Evolutionary conservation across 768 basidiomycete species (phyloP).

Genomic region (Guyanaporus albipodus): DNA sequence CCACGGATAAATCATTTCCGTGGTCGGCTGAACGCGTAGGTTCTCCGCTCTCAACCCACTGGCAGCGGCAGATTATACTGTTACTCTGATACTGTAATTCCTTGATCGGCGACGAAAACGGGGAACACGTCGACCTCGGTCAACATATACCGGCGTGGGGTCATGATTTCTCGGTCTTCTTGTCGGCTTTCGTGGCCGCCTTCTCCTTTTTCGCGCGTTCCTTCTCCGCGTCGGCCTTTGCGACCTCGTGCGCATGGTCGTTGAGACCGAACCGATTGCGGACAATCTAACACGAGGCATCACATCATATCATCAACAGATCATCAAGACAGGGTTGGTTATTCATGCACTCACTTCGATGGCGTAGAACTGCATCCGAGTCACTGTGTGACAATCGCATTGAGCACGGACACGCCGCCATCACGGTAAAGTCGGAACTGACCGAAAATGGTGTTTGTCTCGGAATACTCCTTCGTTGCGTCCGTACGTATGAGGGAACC

Average conservation of each 20-base stretch:
- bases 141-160: not conserved
- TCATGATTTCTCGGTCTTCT: constrained; percentile 34
- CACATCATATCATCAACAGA: not conserved
- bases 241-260: constrained; percentile 77
- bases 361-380: constrained; percentile 73
- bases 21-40: not conserved
- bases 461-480: constrained; percentile 74
- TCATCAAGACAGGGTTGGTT: constrained; percentile 10
- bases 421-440: constrained; percentile 15
- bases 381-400: constrained; percentile 13
- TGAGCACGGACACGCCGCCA: constrained; percentile 6
- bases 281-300: constrained; percentile 57
- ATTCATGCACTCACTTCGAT: constrained; percentile 60
- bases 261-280: constrained; percentile 91
- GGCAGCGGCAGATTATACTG: not conserved
- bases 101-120: not conserved
- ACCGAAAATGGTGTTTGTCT: constrained; percentile 96
- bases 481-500: constrained; percentile 89
- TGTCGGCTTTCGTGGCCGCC: constrained; percentile 44
- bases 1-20: constrained; percentile 17
- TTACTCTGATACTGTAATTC: not conserved
- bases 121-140: too few relatives aligned
- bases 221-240: constrained; percentile 60
- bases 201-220: constrained; percentile 56
- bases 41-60: not conserved